phyloP scores from a whole-genome alignment of 2,329 filamentous ascomycete genomes.

The Dichotomopilus funicola region DNA sequence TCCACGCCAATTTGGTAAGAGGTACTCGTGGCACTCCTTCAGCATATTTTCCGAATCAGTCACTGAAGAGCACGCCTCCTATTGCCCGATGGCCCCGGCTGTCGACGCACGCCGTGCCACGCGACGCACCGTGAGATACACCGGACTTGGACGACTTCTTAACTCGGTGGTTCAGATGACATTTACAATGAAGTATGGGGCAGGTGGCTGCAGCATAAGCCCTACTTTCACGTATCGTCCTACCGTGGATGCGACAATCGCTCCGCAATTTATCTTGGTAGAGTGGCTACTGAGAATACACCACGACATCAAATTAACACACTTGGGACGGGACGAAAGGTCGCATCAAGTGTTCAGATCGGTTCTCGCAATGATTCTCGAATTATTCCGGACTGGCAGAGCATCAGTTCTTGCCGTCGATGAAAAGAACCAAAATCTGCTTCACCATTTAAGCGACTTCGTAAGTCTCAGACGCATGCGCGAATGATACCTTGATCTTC shows the following conservation, averaged over 20 bases:
- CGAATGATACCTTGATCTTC: neutral
- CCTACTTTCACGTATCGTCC: constrained; percentile 4
- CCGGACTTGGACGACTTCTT: constrained; percentile 2
- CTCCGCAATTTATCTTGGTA: neutral
- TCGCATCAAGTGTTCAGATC: neutral
- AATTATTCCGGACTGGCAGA: neutral
- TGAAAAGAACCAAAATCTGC: neutral
- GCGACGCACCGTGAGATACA: neutral
- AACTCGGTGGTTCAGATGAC: constrained; percentile 1
- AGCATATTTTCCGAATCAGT: neutral
- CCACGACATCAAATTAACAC: neutral
- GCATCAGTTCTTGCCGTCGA: neutral
- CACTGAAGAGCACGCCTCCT: neutral
- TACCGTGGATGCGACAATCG: neutral
- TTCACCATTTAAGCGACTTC: neutral
- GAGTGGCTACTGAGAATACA: neutral
- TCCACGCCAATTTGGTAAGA: no score
- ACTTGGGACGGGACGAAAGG: neutral
- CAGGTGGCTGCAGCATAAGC: constrained; percentile 1
- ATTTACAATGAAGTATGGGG: neutral
- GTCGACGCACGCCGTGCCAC: neutral
- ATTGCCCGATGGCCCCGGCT: neutral
- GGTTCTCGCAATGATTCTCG: neutral
- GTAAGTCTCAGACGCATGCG: neutral
- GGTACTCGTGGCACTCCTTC: neutral